Evolutionary conservation across 2,329 filamentous ascomycete species (phyloP).

Genomic region (Aschersonia sp.): DNA sequence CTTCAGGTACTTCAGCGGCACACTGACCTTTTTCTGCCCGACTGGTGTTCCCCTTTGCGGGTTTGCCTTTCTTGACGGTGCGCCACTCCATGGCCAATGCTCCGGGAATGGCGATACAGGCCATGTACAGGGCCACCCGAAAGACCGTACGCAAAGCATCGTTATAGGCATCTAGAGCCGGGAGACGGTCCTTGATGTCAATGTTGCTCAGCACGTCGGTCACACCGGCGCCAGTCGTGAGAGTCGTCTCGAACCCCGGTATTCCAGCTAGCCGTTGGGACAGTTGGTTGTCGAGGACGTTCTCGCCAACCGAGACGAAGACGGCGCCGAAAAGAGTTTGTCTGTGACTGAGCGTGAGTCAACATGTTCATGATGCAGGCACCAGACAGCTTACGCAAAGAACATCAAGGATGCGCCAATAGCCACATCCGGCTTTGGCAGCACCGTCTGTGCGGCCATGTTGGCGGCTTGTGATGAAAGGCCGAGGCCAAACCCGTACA

Average conservation of each 20-base stretch:
- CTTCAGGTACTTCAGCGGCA: too few relatives aligned
- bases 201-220: background rate
- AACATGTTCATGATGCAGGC: background rate
- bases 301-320: conserved; percentile 29
- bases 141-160: conserved; percentile 42
- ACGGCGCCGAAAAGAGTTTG: conserved; percentile 23
- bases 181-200: background rate
- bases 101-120: conserved; percentile 8
- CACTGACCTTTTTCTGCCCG: too few relatives aligned
- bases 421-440: conserved; percentile 18
- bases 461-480: conserved; percentile 27
- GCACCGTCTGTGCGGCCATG: conserved; percentile 20
- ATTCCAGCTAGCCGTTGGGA: conserved; percentile 16
- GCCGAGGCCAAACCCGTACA: conserved; percentile 31
- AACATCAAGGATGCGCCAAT: conserved; percentile 27
- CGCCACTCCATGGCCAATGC: conserved; percentile 6
- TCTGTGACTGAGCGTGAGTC: background rate
- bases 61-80: conserved; percentile 3
- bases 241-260: conserved; percentile 9
- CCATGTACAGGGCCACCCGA: conserved; percentile 41
- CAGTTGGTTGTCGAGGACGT: conserved; percentile 27
- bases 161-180: conserved; percentile 39
- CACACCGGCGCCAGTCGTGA: background rate
- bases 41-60: too few relatives aligned
- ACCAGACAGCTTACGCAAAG: background rate